phyloP scores from a whole-genome alignment of 768 basidiomycete genomes.

The Tricholoma bakamatsutake region DNA sequence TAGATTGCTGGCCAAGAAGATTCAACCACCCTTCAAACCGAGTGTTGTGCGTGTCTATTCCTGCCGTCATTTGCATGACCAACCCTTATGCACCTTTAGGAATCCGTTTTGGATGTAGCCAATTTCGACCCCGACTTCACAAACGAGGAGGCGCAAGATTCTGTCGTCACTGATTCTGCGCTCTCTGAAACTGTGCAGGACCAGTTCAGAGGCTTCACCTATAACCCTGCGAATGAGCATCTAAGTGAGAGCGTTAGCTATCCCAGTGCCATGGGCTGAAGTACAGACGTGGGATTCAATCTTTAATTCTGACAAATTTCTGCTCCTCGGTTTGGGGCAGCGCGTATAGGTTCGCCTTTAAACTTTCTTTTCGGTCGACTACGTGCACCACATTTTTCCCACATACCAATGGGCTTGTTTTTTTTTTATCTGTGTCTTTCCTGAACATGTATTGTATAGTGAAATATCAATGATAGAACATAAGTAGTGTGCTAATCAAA shows the following conservation, averaged over 20 bases:
- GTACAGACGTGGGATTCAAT: neutral
- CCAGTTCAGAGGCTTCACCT: conserved; percentile 89
- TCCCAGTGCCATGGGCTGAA: conserved; percentile 30
- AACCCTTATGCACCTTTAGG: conserved; percentile 34
- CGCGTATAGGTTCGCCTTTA: neutral
- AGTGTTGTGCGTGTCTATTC: conserved; percentile 63
- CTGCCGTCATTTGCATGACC: neutral
- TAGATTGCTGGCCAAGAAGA: conserved; percentile 86
- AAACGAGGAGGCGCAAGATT: conserved; percentile 90
- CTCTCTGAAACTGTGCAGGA: conserved; percentile 96
- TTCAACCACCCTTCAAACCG: conserved; percentile 96
- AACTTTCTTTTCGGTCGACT: neutral
- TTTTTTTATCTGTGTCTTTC: too few species aligned
- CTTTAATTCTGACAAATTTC: neutral
- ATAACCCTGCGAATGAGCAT: conserved; percentile 80
- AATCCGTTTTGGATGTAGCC: conserved; percentile 89
- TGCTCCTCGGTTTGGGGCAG: neutral
- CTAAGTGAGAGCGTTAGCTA: conserved; percentile 82
- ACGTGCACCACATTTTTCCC: neutral
- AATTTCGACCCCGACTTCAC: conserved; percentile 99
- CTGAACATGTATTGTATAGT: too few species aligned
- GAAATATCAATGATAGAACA: too few species aligned
- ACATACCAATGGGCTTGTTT: neutral
- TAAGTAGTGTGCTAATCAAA: too few species aligned
- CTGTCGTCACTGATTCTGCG: conserved; percentile 89